Evolutionary conservation across 2,329 filamentous ascomycete genomes (phyloP), one percentile per base, ranked within the genome.

Genomic region (Chaetomiaceae sp.): DNA sequence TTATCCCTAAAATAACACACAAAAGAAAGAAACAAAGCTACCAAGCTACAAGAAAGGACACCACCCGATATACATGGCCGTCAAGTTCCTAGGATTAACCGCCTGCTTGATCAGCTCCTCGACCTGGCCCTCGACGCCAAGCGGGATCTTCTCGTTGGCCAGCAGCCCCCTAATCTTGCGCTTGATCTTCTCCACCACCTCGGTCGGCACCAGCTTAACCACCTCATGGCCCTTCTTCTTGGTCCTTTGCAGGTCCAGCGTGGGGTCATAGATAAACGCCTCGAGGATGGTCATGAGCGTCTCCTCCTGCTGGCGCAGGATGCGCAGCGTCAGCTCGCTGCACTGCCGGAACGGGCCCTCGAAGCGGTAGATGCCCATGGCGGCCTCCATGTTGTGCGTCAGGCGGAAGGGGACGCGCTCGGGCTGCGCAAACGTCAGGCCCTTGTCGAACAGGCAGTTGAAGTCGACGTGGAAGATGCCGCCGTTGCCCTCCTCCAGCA

Each of bases 361-460:
- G 65, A 93, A 89, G 54, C 91, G 89, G 64, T 95, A 92, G 19
- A 95, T 85, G 5, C 93, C 93, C 83, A 99, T 97, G 10, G 93
- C 95, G 57, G 95, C 89, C 31, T 95, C 82, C 92, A 99, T 97
- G 70, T 99, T 99, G 75, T 96, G 92, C 4, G 93, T 99, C 37
- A 99, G 77, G 14, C 95, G 87, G 76, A 99, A 99, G 2, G 93
- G 95, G 1, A 99, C 93, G 25, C 87, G 77, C 69, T 99, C 93
- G 0, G 93, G 92, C 68, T 95, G 95, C 56, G 90, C 86, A 65
- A 99, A 97, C 0, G 91, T 96, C 35, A 92, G 79, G 1, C 93
- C 93, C 65, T 99, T 99, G 73, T 99, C 95, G 67, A 99, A 99
- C 4, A 99, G 82, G 68, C 95, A 99, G 71, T 99, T 99, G 77